These are phyloP conservation scores for Boechera retrofracta DNA, from an alignment of 345 rosid genomes.

Conservation along the genomic window DNA sequence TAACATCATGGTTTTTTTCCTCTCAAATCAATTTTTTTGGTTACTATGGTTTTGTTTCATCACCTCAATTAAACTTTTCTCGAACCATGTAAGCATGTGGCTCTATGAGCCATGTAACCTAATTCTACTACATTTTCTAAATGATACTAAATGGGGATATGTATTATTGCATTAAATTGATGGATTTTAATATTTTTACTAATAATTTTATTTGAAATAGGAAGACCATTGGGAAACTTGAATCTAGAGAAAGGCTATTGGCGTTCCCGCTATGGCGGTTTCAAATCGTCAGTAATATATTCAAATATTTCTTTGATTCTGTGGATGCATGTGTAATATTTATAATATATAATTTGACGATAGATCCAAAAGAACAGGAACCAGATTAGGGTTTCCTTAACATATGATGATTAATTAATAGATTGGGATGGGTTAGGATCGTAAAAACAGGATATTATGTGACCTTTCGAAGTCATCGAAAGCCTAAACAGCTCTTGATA, in stretches of 20 bases:
- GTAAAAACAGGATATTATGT: slow-evolving; percentile 19
- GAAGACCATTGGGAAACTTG: slow-evolving; percentile 21
- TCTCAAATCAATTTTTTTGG: too few species aligned
- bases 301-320: slow-evolving; percentile 23
- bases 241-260: slow-evolving; percentile 32
- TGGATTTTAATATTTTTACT: neutral
- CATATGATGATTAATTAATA: slow-evolving; percentile 28
- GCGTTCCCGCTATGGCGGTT: slow-evolving; percentile 24
- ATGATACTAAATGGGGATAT: neutral
- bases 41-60: neutral
- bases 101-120: neutral
- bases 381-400: slow-evolving; percentile 35
- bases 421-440: slow-evolving; percentile 30
- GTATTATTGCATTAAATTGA: neutral
- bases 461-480: slow-evolving; percentile 36
- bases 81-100: neutral
- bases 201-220: neutral
- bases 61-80: neutral
- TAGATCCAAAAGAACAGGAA: slow-evolving; percentile 38
- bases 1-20: too few species aligned
- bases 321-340: neutral
- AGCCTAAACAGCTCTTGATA: slow-evolving; percentile 42
- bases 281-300: slow-evolving; percentile 29
- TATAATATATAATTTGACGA: slow-evolving; percentile 4
- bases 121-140: neutral